Base-by-base conservation (phyloP, 1,284 basidiomycete genomes). In the Vanrija humicola region DNA sequence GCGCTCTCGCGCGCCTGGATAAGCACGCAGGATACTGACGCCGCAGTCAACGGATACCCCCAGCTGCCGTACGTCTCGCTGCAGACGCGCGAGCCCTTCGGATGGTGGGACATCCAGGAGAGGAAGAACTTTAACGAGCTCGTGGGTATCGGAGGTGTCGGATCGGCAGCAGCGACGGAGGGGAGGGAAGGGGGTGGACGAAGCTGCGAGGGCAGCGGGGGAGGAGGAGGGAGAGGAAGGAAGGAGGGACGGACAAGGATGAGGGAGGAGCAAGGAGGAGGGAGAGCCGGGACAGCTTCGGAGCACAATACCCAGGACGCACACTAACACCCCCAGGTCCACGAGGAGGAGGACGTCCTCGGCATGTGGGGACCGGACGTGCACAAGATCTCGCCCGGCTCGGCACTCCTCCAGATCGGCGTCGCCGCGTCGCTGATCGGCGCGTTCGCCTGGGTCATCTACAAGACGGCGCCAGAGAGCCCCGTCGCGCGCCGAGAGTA, bases 341-440 rank as follows among this genome's bases (percentile, higher is more conserved):
- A 90, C 64, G 88, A 90, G 75, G 82, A 85, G 68, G 88, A 92
- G 64, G 90, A 94, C 68, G 79, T 87, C 21, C 78, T 88, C 58
- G 87, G 86, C 45, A 89, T 93, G 87, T 93, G 89, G 89, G 87
- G 88, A 45, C 90, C 89, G 16, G 90, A 94, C 68, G 79, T 84
- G 19, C 68, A 70, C 65, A 62, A 66, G 54, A 72, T 69, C 46
- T 52, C 64, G 9, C 68, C 66, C 12, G 56, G 52, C n/a, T 59
- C 58, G 43, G 73, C 75, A 38, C 51, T 70, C 12, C 49, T 66
- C 19, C 63, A 48, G 19, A 34, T 52, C 26, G 49, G 18, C 65
- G 42, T 52, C 18, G 50, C 48, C 34, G 26, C 29, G 46, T 48
- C 21, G 38, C 38, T 43, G 46, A 70, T 77, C 51, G 74, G 61